phyloP scores from a whole-genome alignment of 1,139 yeast genomes.

The Geotrichum macrosporum region DNA sequence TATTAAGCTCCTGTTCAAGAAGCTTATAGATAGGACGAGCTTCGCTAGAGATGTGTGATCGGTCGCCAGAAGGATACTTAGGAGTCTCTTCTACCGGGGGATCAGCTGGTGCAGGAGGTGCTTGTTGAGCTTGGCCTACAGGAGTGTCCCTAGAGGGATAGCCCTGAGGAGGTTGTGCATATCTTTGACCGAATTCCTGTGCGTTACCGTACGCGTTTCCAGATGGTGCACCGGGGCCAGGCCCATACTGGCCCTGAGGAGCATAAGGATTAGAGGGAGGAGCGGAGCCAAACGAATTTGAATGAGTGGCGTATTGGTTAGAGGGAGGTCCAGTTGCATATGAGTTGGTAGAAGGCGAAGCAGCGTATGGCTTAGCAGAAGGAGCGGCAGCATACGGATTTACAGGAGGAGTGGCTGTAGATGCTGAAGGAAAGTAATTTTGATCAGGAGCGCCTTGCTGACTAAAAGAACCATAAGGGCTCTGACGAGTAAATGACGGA shows the following conservation, averaged over 20 bases:
- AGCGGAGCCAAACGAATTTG: constrained; percentile 19
- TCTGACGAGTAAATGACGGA: constrained; percentile 23
- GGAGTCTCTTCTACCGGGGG: constrained; percentile 37
- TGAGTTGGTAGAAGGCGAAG: constrained; percentile 31
- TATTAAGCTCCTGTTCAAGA: constrained; percentile 52
- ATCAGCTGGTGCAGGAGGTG: constrained; percentile 29
- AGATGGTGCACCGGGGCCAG: constrained; percentile 26
- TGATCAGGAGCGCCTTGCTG: constrained; percentile 16
- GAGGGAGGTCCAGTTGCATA: constrained; percentile 24
- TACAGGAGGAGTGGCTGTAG: constrained; percentile 26
- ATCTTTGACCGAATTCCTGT: constrained; percentile 13
- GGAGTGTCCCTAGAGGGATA: constrained; percentile 19
- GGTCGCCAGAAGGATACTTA: constrained; percentile 64
- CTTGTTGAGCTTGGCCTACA: constrained; percentile 26
- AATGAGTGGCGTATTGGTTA: constrained; percentile 25
- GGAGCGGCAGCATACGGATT: constrained; percentile 25
- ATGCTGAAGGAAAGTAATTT: constrained; percentile 15
- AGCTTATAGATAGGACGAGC: constrained; percentile 56
- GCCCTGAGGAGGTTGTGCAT: constrained; percentile 22
- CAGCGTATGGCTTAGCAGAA: constrained; percentile 23
- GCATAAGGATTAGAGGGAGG: constrained; percentile 27
- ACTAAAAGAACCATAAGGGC: constrained; percentile 19
- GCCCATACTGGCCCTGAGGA: constrained; percentile 21
- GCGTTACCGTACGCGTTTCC: constrained; percentile 34
- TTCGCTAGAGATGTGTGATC: constrained; percentile 60